phyloP scores from a whole-genome alignment of 2,329 filamentous ascomycete species.

The Diaporthe eres region DNA sequence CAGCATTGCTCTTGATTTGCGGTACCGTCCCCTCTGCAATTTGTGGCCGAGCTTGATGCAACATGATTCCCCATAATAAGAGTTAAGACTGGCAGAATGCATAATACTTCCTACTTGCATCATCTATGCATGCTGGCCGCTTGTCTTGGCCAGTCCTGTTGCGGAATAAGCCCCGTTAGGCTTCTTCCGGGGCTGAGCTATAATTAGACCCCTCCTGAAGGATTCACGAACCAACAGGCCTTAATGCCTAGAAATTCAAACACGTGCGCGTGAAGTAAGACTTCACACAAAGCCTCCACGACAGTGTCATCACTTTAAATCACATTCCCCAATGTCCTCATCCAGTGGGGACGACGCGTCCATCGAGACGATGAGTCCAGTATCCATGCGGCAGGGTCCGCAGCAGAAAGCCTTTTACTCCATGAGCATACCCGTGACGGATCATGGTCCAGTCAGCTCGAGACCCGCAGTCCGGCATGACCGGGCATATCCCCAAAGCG shows the following conservation, averaged over 20 bases:
- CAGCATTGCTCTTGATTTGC: not conserved
- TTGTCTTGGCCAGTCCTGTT: not conserved
- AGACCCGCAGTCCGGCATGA: too few relatives aligned
- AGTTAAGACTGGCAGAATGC: not conserved
- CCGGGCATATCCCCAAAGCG: not conserved
- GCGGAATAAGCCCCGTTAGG: not conserved
- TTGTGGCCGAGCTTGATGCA: not conserved
- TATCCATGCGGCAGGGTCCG: not conserved
- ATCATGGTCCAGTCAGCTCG: not conserved
- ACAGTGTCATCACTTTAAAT: not conserved
- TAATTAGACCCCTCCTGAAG: slow-evolving; percentile 1
- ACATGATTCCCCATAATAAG: not conserved
- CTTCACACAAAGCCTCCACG: not conserved
- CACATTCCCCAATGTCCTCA: not conserved
- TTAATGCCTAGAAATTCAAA: not conserved
- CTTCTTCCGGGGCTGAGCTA: not conserved
- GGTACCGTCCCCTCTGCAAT: too few relatives aligned
- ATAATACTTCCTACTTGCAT: not conserved
- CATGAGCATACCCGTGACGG: not conserved
- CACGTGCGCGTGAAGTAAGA: not conserved
- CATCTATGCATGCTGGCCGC: not conserved
- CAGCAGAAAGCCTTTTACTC: not conserved
- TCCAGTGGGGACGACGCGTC: not conserved
- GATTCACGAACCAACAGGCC: not conserved
- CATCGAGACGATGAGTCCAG: not conserved